Evolutionary conservation across 2,329 filamentous ascomycete genomes (phyloP).

Genomic region (Aspergillus calidoustus): DNA sequence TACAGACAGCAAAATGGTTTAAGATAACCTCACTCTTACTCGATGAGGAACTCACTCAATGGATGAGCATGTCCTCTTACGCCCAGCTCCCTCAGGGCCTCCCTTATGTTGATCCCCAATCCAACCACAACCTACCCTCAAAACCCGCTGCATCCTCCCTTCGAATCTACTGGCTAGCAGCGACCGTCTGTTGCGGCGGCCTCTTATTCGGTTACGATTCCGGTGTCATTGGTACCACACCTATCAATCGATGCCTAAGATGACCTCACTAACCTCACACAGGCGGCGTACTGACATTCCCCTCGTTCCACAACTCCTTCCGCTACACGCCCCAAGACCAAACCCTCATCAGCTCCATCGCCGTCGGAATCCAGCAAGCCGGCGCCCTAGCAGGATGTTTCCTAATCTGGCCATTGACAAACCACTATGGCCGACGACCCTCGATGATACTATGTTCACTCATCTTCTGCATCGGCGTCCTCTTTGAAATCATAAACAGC

Average conservation of each 20-base stretch:
- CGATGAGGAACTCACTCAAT: background rate
- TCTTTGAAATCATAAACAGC: slow-evolving; percentile 54
- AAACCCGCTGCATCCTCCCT: slow-evolving; percentile 24
- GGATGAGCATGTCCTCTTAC: slow-evolving; percentile 11
- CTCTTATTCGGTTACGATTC: slow-evolving; percentile 51
- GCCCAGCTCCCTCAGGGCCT: slow-evolving; percentile 9
- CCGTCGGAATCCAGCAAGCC: slow-evolving; percentile 57
- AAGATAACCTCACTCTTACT: background rate
- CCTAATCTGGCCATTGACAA: slow-evolving; percentile 54
- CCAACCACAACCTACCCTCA: background rate
- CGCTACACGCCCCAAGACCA: slow-evolving; percentile 44
- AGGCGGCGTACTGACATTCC: slow-evolving; percentile 54
- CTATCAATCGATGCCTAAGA: background rate
- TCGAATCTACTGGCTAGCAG: slow-evolving; percentile 58
- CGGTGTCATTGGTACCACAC: slow-evolving; percentile 45
- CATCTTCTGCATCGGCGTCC: slow-evolving; percentile 51
- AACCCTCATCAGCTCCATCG: slow-evolving; percentile 53
- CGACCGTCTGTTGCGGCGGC: slow-evolving; percentile 57
- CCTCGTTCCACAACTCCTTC: slow-evolving; percentile 51
- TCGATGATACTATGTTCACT: slow-evolving; percentile 52
- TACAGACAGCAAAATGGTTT: background rate
- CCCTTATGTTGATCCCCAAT: background rate
- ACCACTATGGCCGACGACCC: slow-evolving; percentile 50
- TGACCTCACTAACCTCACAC: background rate
- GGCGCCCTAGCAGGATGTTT: slow-evolving; percentile 59